Conservation (phyloP, 1,139 yeast genomes). For the Candida sp. region DNA sequence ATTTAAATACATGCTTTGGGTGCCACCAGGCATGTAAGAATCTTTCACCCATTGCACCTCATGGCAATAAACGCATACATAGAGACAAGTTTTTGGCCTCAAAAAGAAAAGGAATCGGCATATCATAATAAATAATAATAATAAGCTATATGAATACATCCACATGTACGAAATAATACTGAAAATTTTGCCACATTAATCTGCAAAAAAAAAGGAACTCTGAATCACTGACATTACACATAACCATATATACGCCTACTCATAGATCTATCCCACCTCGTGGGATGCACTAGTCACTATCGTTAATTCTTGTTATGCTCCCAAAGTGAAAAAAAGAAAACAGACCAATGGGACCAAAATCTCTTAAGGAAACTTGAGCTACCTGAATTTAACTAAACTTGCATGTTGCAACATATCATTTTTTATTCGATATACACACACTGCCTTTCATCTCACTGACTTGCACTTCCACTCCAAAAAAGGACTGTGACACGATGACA, state of each 20-base stretch:
- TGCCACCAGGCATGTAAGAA: background rate
- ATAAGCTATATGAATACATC: background rate
- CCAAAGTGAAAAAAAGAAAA: background rate
- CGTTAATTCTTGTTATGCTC: background rate
- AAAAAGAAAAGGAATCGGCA: conserved; percentile 5
- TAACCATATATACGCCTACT: background rate
- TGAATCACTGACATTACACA: too few relatives aligned
- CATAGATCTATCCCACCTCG: too few relatives aligned
- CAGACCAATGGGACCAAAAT: background rate
- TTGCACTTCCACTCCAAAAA: background rate
- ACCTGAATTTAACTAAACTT: background rate
- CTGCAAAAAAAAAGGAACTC: background rate
- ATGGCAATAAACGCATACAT: too few relatives aligned
- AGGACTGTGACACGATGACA: too few relatives aligned
- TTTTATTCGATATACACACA: background rate
- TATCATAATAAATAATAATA: conserved; percentile 9
- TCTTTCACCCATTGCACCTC: background rate
- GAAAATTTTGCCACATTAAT: conserved; percentile 2
- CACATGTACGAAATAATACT: background rate
- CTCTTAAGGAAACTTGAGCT: conserved; percentile 3
- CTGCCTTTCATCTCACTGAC: background rate
- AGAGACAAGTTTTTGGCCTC: too few relatives aligned
- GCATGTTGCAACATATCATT: conserved; percentile 1
- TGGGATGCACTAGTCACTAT: too few relatives aligned
- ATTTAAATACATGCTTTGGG: background rate